These are phyloP conservation scores for Podaxis rugospora DNA, from an alignment of 768 basidiomycete species.

Conservation along the genomic window DNA sequence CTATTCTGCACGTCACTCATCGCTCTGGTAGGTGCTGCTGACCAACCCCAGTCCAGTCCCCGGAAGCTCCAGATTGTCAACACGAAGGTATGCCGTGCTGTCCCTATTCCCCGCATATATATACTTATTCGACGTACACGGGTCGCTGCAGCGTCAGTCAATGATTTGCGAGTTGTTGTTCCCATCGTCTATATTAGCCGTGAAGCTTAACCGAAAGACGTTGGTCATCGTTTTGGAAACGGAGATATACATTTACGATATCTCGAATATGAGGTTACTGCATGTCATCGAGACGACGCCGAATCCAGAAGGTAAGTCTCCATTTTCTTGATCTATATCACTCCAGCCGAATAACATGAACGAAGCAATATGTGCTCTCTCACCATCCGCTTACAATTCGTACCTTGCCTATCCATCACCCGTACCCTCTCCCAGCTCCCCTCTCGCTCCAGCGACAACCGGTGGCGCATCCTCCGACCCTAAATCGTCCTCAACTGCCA, in stretches of 20 bases:
- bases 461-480: neutral
- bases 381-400: slow-evolving; percentile 88
- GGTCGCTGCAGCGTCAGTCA: slow-evolving; percentile 74
- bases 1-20: slow-evolving; percentile 98
- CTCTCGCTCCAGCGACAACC: slow-evolving; percentile 31
- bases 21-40: slow-evolving; percentile 93
- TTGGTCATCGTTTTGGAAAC: slow-evolving; percentile 93
- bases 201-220: slow-evolving; percentile 96
- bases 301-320: slow-evolving; percentile 81
- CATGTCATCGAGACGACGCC: slow-evolving; percentile 97
- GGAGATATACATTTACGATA: slow-evolving; percentile 99
- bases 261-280: slow-evolving; percentile 94
- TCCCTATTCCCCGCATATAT: neutral
- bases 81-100: slow-evolving; percentile 69
- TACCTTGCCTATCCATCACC: slow-evolving; percentile 97
- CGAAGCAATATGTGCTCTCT: slow-evolving; percentile 45
- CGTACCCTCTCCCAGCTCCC: slow-evolving; percentile 74
- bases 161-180: slow-evolving; percentile 99
- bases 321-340: neutral
- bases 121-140: neutral
- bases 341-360: neutral
- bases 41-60: slow-evolving; percentile 86
- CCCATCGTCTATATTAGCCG: slow-evolving; percentile 93
- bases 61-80: slow-evolving; percentile 97
- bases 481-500: neutral